These are phyloP conservation scores for Rhizophagus clarus DNA, from an alignment of 192 early-diverging fungal genomes.

Conservation along the genomic window DNA sequence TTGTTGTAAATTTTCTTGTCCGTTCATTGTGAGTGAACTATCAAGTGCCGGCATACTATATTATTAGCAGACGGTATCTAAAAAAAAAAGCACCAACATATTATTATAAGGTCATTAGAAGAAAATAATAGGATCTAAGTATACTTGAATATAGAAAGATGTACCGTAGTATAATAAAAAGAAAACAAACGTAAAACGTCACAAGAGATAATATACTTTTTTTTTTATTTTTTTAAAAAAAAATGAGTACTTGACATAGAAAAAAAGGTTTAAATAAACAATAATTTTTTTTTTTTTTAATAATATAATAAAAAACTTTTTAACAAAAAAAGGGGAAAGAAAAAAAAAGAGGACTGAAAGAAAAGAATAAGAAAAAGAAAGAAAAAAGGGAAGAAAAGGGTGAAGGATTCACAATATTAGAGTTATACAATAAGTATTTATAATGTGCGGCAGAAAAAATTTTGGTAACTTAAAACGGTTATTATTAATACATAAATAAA, in stretches of 20 bases:
- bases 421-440: background rate
- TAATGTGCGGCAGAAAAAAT: background rate
- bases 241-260: background rate
- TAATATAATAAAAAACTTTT: background rate
- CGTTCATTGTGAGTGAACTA: constrained; percentile 5
- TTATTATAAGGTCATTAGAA: too few relatives aligned
- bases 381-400: background rate
- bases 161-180: too few relatives aligned
- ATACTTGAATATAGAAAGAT: too few relatives aligned
- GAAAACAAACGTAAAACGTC: too few relatives aligned
- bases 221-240: background rate
- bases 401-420: background rate
- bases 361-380: background rate
- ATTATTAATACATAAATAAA: background rate
- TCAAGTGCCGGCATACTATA: constrained; percentile 11
- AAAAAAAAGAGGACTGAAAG: background rate
- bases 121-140: too few relatives aligned
- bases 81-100: background rate
- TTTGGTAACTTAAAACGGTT: background rate
- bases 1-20: constrained; percentile 11
- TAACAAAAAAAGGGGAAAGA: background rate
- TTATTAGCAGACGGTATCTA: background rate
- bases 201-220: background rate
- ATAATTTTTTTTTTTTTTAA: background rate
- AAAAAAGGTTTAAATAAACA: background rate